Base-by-base conservation (phyloP, 202 grass and related monocot species). In the Schoenoplectus triqueter region DNA sequence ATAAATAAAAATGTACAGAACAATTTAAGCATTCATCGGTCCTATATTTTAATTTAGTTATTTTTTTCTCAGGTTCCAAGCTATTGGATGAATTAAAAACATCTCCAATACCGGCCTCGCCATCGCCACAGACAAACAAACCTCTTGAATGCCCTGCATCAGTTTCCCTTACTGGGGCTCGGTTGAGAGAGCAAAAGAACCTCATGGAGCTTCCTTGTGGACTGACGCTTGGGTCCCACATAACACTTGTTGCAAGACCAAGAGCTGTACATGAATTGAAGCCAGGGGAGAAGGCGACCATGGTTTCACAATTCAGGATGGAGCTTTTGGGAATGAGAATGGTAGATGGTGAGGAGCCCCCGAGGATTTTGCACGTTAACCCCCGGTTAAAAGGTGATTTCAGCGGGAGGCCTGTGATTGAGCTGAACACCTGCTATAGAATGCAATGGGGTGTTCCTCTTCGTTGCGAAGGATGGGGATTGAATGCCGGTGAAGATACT, bases 361-460 rank as follows among this genome's bases (percentile, higher is more conserved):
- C 95, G 0, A 93, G 91, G 83, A 95, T 97, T 48, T 90, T 97
- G 84, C 93, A 97, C 85, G 90, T 97, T 72, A 97, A 97, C 80
- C 95, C 95, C 64, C 90, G 95, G 82, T 83, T 97, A 44, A 77
- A 78, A n/a, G 91, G 91, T 3, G 91, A 96, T 90, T 96, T 89
- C 87, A 93, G 86, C n/a, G 87, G 84, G 45, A 85, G 84, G 49
- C 90, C 92, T 3, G 90, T 97, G 49, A 90, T 97, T 68, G 92
- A 97, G 83, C 84, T 84, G 78, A 96, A 96, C 78, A 93, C 91
- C 44, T 96, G 91, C 86, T 93, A 96, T 75, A 87, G 91, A n/a
- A 97, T 97, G 95, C 92, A 97, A 87, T 97, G 95, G 95, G 95
- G 90, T 77, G 87, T 55, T 50, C 84, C 95, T 41, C 90, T 91